Base-by-base conservation (phyloP, 202 grass and related monocot species). In the Setaria viridis region DNA sequence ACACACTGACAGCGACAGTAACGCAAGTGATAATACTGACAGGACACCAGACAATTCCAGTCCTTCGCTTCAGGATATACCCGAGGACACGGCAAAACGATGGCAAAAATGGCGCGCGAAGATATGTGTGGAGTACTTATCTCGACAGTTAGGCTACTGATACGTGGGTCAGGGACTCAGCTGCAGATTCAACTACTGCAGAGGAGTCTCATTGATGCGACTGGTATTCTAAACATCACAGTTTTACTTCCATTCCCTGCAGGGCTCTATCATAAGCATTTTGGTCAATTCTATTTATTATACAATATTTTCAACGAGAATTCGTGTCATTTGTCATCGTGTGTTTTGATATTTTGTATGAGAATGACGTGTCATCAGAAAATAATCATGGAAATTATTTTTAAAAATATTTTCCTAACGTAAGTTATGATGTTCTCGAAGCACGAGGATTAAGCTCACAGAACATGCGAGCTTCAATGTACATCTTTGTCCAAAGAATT, bases 1-100 rank as follows among this genome's bases (percentile, higher is more conserved):
- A 78, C 42, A 69, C 29, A 5, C 16, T 70, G 74, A 70, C 39
- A 78, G 2, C n/a, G 74, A 50, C 54, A 49, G 73, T 63, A 48
- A 47, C 65, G 46, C 58, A 43, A 20, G 15, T 58, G 21, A 6
- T 17, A 58, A 59, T 47, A 47, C 20, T 29, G 4, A 11, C 35
- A 42, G 15, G 65, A 66, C 33, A 35, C 62, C 62, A 35, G 12
- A 66, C 21, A 62, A 66, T 37, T 35, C 14, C 33, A 66, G 13
- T 66, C 1, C 62, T 66, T 66, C 33, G 17, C 30, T 35, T 64
- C 62, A 41, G 64, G 13, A 66, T 35, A 67, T 16, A 66, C 34
- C 6, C 7, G 41, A 67, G 34, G 64, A 1, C 62, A 34, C 21
- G 13, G 30, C 12, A 66, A 66, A 66, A 12, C 32, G 5, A 19